phyloP scores from a whole-genome alignment of 805 yeast species.

The Teunomyces cretensis region DNA sequence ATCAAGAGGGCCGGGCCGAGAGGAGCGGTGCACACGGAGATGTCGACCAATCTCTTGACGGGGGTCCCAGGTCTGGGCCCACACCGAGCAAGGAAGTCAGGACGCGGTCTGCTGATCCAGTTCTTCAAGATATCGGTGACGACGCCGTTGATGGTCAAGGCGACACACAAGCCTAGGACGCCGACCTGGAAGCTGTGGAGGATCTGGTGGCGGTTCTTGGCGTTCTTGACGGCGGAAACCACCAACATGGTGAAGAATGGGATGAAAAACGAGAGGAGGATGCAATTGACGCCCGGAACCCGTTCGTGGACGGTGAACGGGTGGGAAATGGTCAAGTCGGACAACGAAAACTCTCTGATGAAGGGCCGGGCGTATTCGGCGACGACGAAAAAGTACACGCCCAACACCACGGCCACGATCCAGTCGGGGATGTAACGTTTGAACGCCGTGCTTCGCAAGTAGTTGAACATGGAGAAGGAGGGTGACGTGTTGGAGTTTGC shows the following conservation, averaged over 20 bases:
- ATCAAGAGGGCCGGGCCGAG: conserved; percentile 24
- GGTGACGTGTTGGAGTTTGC: neutral
- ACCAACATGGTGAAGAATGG: conserved; percentile 22
- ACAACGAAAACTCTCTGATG: conserved; percentile 32
- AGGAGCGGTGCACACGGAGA: conserved; percentile 34
- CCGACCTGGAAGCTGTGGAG: conserved; percentile 30
- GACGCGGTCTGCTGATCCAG: conserved; percentile 33
- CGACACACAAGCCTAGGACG: conserved; percentile 27
- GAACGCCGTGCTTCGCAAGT: conserved; percentile 10
- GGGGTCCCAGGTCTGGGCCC: conserved; percentile 26
- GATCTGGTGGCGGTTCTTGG: conserved; percentile 6
- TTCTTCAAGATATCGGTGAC: conserved; percentile 38
- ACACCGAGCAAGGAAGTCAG: conserved; percentile 35
- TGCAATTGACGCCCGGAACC: conserved; percentile 30
- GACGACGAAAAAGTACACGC: conserved; percentile 29
- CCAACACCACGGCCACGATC: conserved; percentile 22
- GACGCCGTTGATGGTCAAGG: conserved; percentile 31
- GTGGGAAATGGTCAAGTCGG: conserved; percentile 34
- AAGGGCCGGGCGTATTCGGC: conserved; percentile 39
- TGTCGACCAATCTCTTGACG: conserved; percentile 22
- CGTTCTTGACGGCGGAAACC: conserved; percentile 9
- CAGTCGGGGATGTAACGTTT: conserved; percentile 24
- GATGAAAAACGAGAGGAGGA: conserved; percentile 24
- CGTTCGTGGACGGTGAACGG: conserved; percentile 34
- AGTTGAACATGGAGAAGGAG: conserved; percentile 1